Evolutionary conservation across 78 protist species (phyloP).

Genomic region (Paratrimastix pyriformis): DNA sequence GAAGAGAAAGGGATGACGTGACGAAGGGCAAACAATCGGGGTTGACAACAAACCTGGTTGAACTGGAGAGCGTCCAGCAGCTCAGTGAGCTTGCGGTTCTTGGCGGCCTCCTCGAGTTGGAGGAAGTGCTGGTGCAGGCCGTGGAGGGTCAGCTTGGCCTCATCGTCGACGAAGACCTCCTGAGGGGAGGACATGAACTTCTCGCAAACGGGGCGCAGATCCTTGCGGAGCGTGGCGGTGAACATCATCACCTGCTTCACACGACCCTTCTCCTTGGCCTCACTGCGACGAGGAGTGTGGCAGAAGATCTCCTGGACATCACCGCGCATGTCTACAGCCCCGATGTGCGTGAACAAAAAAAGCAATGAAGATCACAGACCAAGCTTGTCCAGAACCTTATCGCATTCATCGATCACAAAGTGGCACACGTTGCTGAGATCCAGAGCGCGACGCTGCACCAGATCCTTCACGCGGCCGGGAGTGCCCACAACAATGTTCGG

Average conservation of each 20-base stretch:
- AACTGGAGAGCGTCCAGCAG: slow-evolving; percentile 92
- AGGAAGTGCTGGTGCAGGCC: slow-evolving; percentile 93
- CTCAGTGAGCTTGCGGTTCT: slow-evolving; percentile 79
- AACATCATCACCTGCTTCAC: slow-evolving; percentile 98
- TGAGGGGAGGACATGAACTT: slow-evolving; percentile 84
- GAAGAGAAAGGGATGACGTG: neutral
- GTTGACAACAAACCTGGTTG: slow-evolving; percentile 54
- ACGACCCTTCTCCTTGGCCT: slow-evolving; percentile 64
- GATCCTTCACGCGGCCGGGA: slow-evolving; percentile 88
- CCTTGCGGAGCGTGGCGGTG: slow-evolving; percentile 93
- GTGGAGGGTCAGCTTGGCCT: slow-evolving; percentile 83
- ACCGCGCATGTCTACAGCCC: slow-evolving; percentile 89
- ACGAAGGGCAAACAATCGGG: no score
- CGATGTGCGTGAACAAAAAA: neutral
- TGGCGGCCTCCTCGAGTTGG: slow-evolving; percentile 71
- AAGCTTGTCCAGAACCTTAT: slow-evolving; percentile 68
- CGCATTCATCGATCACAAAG: slow-evolving; percentile 98
- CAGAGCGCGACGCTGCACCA: slow-evolving; percentile 39
- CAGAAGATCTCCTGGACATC: slow-evolving; percentile 88
- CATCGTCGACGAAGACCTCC: slow-evolving; percentile 84
- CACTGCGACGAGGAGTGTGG: neutral
- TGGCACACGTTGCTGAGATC: slow-evolving; percentile 61
- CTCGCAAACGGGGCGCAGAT: slow-evolving; percentile 64
- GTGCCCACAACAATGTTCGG: slow-evolving; percentile 95
- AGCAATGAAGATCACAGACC: neutral